phyloP scores from a whole-genome alignment of 2,329 filamentous ascomycete species.

The Nigrospora sphaerica region DNA sequence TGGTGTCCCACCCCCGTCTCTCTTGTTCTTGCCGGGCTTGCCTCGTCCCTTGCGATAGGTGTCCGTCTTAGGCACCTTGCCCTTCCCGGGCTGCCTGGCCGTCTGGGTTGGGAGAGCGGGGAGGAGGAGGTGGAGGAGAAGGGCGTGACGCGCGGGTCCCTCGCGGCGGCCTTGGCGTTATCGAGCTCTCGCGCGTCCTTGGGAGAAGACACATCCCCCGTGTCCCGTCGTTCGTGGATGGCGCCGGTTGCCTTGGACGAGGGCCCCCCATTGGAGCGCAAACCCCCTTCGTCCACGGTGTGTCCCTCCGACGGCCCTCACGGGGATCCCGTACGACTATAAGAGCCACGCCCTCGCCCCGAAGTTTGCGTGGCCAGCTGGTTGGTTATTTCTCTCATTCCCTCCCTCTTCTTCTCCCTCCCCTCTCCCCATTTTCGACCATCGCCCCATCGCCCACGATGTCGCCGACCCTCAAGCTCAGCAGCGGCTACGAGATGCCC shows the following conservation, averaged over 20 bases:
- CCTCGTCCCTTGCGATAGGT: background rate
- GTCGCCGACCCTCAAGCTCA: constrained; percentile 51
- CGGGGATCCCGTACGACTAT: background rate
- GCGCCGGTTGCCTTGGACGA: background rate
- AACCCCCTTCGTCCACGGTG: too few species aligned
- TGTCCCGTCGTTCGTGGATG: background rate
- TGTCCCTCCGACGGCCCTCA: background rate
- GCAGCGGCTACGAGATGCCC: constrained; percentile 62
- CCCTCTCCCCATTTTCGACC: background rate
- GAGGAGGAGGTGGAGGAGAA: background rate
- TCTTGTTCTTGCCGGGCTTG: background rate
- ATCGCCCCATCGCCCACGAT: constrained; percentile 1
- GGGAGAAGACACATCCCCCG: too few species aligned
- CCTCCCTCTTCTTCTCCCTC: background rate
- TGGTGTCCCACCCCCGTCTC: too few species aligned
- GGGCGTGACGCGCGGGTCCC: too few species aligned
- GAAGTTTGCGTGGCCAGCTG: background rate
- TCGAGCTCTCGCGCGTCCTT: too few species aligned
- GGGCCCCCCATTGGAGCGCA: too few species aligned
- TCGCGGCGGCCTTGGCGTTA: too few species aligned
- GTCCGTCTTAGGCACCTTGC: background rate
- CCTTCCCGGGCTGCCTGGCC: background rate
- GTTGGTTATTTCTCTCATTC: background rate
- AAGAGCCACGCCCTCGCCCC: background rate
- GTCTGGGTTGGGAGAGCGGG: background rate